Evolutionary conservation across 805 yeast species (phyloP), one percentile per base, ranked within the genome.

Genomic region (Sugiyamaella qingdaonensis): DNA sequence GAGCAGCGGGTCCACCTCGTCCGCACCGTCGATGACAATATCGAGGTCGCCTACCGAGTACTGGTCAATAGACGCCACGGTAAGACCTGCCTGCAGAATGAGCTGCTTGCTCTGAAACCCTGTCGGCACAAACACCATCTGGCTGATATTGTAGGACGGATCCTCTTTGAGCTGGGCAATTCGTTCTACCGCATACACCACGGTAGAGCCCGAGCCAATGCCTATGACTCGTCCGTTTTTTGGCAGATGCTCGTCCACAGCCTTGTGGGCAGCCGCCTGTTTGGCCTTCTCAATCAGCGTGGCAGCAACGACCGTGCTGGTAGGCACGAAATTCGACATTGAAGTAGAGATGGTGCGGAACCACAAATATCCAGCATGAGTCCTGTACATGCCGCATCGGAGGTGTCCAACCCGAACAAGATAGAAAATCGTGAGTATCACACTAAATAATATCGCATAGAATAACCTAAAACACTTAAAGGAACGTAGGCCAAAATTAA

Each of bases 1-100:
- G 62, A 94, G 76, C 18, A 77, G 66, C 3, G 80, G 66, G 69
- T 92, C 99, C 54, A 91, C 91, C 71, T 94, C 99, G 70, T 94
- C 99, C 2, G 99, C 98, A 44, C 99, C 99, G 69, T 94, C 99
- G 68, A 94, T 94, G 1, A 97, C 96, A 61, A 94, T 82, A 67
- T 94, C 99, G 44, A 94, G 73, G 24, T 78, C 77, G 1, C 95
- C 88, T 47, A 66, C 64, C 7, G 61, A 49, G 58, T 73, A 84
- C 73, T 89, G 91, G 64, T 92, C 97, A 55, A 92, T 80, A 9
- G 86, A 76, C 1, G 95, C 96, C 58, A 91, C 75, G 39, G 70
- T 77, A 58, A 94, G 76, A 0, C 94, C 94, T 62, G 90, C 90
- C 54, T 81, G 86, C 54, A 88, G 73, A 61, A 94, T 91, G 60